Conservation (phyloP, 306 rosid species). For the Medicago truncatula region DNA sequence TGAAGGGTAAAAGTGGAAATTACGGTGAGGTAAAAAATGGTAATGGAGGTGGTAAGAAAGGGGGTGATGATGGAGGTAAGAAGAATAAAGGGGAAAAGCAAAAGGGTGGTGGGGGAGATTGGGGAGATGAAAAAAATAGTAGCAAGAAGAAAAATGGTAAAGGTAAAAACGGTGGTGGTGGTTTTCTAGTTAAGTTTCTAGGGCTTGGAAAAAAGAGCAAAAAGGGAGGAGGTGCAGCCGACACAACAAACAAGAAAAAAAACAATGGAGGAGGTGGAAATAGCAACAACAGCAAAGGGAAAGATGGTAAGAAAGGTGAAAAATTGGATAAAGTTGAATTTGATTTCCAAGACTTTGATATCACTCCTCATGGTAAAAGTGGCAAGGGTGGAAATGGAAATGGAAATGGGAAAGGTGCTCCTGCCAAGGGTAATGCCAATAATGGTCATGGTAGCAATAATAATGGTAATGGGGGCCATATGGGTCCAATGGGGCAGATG, state of each 20-base stretch:
- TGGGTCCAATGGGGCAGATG: slow-evolving; percentile 51
- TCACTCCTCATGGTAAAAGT: slow-evolving; percentile 54
- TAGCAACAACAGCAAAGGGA: slow-evolving; percentile 40
- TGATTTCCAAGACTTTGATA: slow-evolving; percentile 61
- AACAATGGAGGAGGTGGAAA: slow-evolving; percentile 41
- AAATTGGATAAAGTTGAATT: slow-evolving; percentile 50
- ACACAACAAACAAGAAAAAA: slow-evolving; percentile 45
- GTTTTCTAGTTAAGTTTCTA: slow-evolving; percentile 53
- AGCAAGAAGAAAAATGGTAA: slow-evolving; percentile 48
- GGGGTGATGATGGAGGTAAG: slow-evolving; percentile 51
- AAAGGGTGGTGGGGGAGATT: slow-evolving; percentile 44
- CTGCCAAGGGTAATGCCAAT: slow-evolving; percentile 28
- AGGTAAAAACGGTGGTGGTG: slow-evolving; percentile 52
- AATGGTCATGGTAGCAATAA: slow-evolving; percentile 45
- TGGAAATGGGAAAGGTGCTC: slow-evolving; percentile 12
- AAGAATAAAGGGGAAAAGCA: slow-evolving; percentile 58
- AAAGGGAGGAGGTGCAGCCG: slow-evolving; percentile 49
- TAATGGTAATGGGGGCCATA: slow-evolving; percentile 42
- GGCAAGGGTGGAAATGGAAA: slow-evolving; percentile 46
- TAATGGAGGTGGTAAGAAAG: slow-evolving; percentile 53
- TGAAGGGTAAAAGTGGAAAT: slow-evolving; percentile 64
- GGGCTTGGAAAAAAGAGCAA: slow-evolving; percentile 69
- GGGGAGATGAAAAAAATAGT: slow-evolving; percentile 39
- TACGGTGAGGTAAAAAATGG: slow-evolving; percentile 54
- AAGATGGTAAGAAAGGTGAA: slow-evolving; percentile 56